A percentile compares a stretch with the other conserved stretches of the same genome.
phyloP scores from a whole-genome alignment of 495 filamentous ascomycete species.

The Podospora tetraspora region DNA sequence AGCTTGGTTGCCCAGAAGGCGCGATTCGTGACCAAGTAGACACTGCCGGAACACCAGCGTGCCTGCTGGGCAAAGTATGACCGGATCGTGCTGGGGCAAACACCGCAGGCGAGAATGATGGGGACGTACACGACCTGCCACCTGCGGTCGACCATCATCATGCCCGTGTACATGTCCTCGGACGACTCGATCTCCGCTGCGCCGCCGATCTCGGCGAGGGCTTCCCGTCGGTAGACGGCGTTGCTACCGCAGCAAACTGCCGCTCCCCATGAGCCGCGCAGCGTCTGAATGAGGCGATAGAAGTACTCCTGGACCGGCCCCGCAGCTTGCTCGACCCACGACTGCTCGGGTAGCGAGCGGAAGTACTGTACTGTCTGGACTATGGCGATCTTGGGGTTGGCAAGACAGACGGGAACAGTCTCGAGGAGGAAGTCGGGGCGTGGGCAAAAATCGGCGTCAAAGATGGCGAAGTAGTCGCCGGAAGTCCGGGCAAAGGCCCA shows the following conservation, averaged over 20 bases:
- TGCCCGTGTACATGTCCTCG: slow-evolving; percentile 30
- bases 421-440: slow-evolving; percentile 28
- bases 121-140: slow-evolving; percentile 32
- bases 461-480: slow-evolving; percentile 30
- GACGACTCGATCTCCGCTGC: slow-evolving; percentile 34
- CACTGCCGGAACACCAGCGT: slow-evolving; percentile 31
- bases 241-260: slow-evolving; percentile 18
- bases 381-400: slow-evolving; percentile 29
- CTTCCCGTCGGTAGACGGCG: slow-evolving; percentile 25
- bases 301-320: slow-evolving; percentile 32
- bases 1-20: slow-evolving; percentile 29
- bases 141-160: slow-evolving; percentile 19
- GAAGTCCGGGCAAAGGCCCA: slow-evolving; percentile 26
- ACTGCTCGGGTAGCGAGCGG: slow-evolving; percentile 26
- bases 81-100: slow-evolving; percentile 31
- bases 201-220: slow-evolving; percentile 26
- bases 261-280: slow-evolving; percentile 23
- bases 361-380: slow-evolving; percentile 31
- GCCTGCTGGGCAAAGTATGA: slow-evolving; percentile 35
- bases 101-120: slow-evolving; percentile 26
- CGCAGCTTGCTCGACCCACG: slow-evolving; percentile 32
- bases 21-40: slow-evolving; percentile 26
- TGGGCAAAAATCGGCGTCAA: slow-evolving; percentile 32
- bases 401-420: slow-evolving; percentile 27
- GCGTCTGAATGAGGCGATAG: slow-evolving; percentile 31